Conservation (phyloP, 345 rosid genomes). For the Arabidopsis thaliana region TAIR10.1 NC_003071.7:9315501-9316000, state of each 20-base stretch:
- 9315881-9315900: background rate
- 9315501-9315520: constrained; percentile 27
- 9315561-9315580: constrained; percentile 26
- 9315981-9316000: background rate
- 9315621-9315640: background rate
- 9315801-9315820: constrained; percentile 24
- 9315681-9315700: background rate
- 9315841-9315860: background rate
- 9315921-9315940: constrained; percentile 26
- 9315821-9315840: constrained; percentile 29
- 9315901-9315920: constrained; percentile 17
- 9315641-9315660: constrained; percentile 1
- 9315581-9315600: constrained; percentile 1
- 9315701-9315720: constrained; percentile 8
- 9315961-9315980: constrained; percentile 24
- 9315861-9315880: background rate
- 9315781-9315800: background rate
- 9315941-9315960: constrained; percentile 7
- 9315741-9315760: constrained; percentile 23
- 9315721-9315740: constrained; percentile 19
- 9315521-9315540: constrained; percentile 10
- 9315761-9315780: constrained; percentile 26
- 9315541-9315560: constrained; percentile 20
- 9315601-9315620: background rate
- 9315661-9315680: constrained; percentile 11